Conservation (phyloP, 371 early-diverging fungal species). For the Catenaria anguillulae region DNA sequence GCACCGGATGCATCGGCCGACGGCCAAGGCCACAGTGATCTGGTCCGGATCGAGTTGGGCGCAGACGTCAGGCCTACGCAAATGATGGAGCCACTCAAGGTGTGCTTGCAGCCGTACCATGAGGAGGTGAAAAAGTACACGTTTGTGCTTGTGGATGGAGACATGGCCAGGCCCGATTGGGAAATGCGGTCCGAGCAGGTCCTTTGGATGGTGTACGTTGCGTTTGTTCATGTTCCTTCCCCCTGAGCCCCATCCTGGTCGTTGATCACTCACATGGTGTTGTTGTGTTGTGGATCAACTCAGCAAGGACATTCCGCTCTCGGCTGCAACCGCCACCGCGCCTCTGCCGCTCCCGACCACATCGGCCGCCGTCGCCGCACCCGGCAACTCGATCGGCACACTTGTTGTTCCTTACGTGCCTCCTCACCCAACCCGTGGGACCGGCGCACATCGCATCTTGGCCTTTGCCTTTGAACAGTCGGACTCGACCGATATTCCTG, state of each 20-base stretch:
- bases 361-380: neutral
- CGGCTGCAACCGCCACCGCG: neutral
- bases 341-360: constrained; percentile 3
- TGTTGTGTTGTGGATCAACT: neutral
- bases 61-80: no score
- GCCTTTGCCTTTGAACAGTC: constrained; percentile 52
- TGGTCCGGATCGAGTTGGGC: no score
- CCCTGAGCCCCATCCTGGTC: no score
- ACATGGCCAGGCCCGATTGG: neutral
- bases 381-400: constrained; percentile 19
- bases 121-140: constrained; percentile 1
- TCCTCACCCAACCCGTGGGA: constrained; percentile 68
- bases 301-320: constrained; percentile 6
- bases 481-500: neutral
- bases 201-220: constrained; percentile 5
- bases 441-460: constrained; percentile 62
- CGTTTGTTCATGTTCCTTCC: no score
- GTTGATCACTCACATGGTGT: neutral
- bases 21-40: neutral
- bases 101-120: constrained; percentile 4
- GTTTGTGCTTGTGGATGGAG: constrained; percentile 1
- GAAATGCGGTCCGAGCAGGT: neutral
- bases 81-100: neutral
- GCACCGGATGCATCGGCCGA: neutral
- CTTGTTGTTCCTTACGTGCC: constrained; percentile 51